Base-by-base conservation (phyloP, 352 stramenopile species). In the Pythium dissimile region DNA sequence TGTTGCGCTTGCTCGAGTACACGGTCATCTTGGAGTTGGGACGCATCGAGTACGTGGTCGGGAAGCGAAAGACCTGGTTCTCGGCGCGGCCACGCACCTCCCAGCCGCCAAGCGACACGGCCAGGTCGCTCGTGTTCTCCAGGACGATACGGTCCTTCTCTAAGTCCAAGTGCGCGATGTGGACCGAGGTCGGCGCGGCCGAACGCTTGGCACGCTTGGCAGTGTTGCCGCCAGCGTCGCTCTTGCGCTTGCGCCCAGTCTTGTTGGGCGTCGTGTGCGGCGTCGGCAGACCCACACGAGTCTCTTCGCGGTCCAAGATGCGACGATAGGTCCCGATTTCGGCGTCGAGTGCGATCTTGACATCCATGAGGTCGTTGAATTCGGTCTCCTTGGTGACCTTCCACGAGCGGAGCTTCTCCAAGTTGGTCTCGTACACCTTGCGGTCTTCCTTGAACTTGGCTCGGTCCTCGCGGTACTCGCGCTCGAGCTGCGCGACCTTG, bases 321-420 rank as follows among this genome's bases (percentile, higher is more conserved):
- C 79, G 80, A 23, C 76, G 79, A 59, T 93, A 93, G 39, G 85
- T 82, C 57, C 77, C 84, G 52, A 93, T 91, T 64, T 93, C 84
- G 18, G 75, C 71, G 43, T 86, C 77, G 20, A 90, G 69, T 1
- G 72, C 78, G 46, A 93, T 93, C 57, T 93, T 93, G 24, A 93
- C 82, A 52, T 93, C 84, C 84, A 93, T 93, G 41, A 93, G 73
- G 54, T 93, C 84, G 52, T 94, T 94, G 46, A 94, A 92, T 50
- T 94, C 81, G 16, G 68, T 66, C 34, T 92, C 82, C 67, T 91
- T 91, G 3, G 73, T 71, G 9, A 87, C 66, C 55, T 89, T 88
- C 13, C 77, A 86, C 28, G 75, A 67, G 15, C 84, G 79, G 49
- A 87, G 80, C 26, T 79, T 71, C 52, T 90, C 80, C 20, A 92